Evolutionary conservation across 2,329 filamentous ascomycete genomes (phyloP), one percentile per base, ranked within the genome.

Genomic region (Fusarium armeniacum): DNA sequence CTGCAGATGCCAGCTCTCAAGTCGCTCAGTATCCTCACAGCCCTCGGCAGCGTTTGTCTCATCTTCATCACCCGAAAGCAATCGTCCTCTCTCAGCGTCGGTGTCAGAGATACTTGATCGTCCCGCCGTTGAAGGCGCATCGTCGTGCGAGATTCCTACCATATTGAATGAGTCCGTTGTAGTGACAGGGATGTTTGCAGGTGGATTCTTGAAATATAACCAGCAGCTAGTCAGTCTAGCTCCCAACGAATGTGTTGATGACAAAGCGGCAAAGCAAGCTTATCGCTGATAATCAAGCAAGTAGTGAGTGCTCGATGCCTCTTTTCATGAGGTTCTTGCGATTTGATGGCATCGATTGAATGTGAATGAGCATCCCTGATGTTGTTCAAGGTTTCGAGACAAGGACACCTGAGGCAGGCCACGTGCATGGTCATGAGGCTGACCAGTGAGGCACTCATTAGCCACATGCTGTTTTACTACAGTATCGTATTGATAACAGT

Each of bases 1-100:
- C 24, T 69, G 43, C 18, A 44, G 36, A 58, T 71, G 60, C 68
- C 68, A 71, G 30, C 36, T 69, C 52, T 71, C 69, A 22, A 71
- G 65, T 26, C 56, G 67, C 55, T 69, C 65, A n/a, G 68, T 52
- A 46, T 71, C 65, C 28, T 36, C 49, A 33, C 56, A 54, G 35
- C 51, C 40, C 30, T 69, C 68, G 2, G 30, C 20, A 5, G 43
- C 33, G 33, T 56, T 51, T 15, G 28, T 50, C n/a, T 61, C 65
- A 26, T 69, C 45, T 12, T 65, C 22, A 22, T 69, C 16, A 45
- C 15, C 58, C n/a, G 63, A 52, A n/a, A 70, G 63, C 22, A 70
- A 38, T 26, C 46, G 53, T 16, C 67, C 63, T 28, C 52, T 47
- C 49, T 70, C 68, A n/a, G 60, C 30, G 18, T 71, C 68, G 11